Evolutionary conservation across 2,329 filamentous ascomycete genomes (phyloP).

Genomic region (Pseudogymnoascus sp.): DNA sequence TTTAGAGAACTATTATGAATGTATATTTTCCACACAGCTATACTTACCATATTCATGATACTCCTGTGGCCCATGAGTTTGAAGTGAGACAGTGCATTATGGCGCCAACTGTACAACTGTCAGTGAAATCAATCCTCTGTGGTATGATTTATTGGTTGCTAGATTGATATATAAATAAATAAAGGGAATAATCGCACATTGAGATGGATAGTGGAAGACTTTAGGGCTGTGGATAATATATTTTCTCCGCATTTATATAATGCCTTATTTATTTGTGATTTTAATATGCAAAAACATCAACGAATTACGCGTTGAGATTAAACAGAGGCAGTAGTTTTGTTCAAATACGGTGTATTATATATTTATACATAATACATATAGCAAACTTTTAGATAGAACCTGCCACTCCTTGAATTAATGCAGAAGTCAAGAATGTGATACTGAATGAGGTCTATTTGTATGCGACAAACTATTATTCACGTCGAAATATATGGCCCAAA

Average conservation of each 20-base stretch:
- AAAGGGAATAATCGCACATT: not conserved
- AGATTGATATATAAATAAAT: too few relatives aligned
- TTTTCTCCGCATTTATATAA: not conserved
- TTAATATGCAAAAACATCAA: not conserved
- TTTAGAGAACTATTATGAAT: not conserved
- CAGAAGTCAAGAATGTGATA: not conserved
- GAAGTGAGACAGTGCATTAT: not conserved
- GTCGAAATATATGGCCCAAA: not conserved
- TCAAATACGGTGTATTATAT: not conserved
- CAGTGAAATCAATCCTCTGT: too few relatives aligned
- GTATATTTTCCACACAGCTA: not conserved
- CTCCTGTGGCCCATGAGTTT: not conserved
- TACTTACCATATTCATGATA: too few relatives aligned
- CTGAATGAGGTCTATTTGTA: not conserved
- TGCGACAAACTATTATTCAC: not conserved
- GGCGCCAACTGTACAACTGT: too few relatives aligned
- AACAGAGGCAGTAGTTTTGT: not conserved
- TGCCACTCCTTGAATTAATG: not conserved
- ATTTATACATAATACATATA: not conserved
- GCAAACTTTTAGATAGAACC: not conserved
- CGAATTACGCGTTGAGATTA: not conserved
- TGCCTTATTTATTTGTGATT: not conserved
- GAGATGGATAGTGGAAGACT: not conserved
- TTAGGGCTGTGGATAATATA: not conserved
- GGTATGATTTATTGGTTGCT: too few relatives aligned